Percentiles rank a stretch among this genome's conserved stretches.
Evolutionary conservation across 495 filamentous ascomycete genomes (phyloP).

Genomic region (Penicillium parvum): DNA sequence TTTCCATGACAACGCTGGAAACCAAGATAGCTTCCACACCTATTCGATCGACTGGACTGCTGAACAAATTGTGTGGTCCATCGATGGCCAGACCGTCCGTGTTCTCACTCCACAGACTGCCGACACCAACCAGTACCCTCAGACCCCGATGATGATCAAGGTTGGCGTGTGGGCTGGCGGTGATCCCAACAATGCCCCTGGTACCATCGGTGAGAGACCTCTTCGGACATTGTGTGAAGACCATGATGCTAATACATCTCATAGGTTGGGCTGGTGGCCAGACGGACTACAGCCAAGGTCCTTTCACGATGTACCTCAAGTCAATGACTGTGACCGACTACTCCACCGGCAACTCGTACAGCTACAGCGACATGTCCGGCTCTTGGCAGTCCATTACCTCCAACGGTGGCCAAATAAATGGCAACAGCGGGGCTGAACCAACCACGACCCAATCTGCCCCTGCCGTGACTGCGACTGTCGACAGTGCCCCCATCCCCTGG

Average conservation of each 20-base stretch:
- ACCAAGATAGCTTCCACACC: conserved; percentile 63
- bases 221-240: not conserved
- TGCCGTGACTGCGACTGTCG: conserved; percentile 50
- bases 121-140: conserved; percentile 67
- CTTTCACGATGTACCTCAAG: conserved; percentile 82
- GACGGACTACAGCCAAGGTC: conserved; percentile 73
- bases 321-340: conserved; percentile 78
- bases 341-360: conserved; percentile 79
- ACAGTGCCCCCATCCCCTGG: conserved; percentile 55
- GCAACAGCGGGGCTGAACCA: conserved; percentile 37
- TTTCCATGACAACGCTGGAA: conserved; percentile 48
- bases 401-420: conserved; percentile 64
- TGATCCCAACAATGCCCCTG: conserved; percentile 55
- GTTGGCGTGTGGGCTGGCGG: conserved; percentile 87
- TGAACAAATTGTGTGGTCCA: conserved; percentile 63
- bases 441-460: conserved; percentile 43
- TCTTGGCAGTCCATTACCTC: conserved; percentile 76
- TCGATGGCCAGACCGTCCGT: conserved; percentile 66
- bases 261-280: conserved; percentile 78
- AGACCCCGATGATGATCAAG: conserved; percentile 81
- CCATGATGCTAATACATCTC: conserved; percentile 16
- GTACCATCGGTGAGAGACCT: conserved; percentile 59
- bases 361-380: conserved; percentile 70
- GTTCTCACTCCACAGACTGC: conserved; percentile 61
- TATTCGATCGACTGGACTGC: conserved; percentile 84